These are phyloP conservation scores for Helianthus annuus DNA, from an alignment of 129 eudicot species.

Conservation along the genomic window HanXRQr2.0-SUNRISE NC_035447.2:167622073-167622572, in stretches of 20 bases:
- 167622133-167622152: not conserved
- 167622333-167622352: not conserved
- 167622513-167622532: conserved; percentile 7
- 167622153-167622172: conserved; percentile 17
- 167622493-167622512: not conserved
- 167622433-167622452: not conserved
- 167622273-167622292: not conserved
- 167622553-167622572: conserved; percentile 1
- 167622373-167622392: conserved; percentile 1
- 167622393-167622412: conserved; percentile 1
- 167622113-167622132: conserved; percentile 7
- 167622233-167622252: not conserved
- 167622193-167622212: not conserved
- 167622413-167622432: not conserved
- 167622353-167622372: conserved; percentile 14
- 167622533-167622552: conserved; percentile 9
- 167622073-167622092: not conserved
- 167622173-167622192: not conserved
- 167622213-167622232: not conserved
- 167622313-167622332: not conserved
- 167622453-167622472: conserved; percentile 1
- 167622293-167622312: not conserved
- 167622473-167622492: not conserved
- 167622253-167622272: not conserved
- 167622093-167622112: conserved; percentile 10